Evolutionary conservation across 1,139 yeast species (phyloP).

Genomic region (Yamadazyma epiphylla): DNA sequence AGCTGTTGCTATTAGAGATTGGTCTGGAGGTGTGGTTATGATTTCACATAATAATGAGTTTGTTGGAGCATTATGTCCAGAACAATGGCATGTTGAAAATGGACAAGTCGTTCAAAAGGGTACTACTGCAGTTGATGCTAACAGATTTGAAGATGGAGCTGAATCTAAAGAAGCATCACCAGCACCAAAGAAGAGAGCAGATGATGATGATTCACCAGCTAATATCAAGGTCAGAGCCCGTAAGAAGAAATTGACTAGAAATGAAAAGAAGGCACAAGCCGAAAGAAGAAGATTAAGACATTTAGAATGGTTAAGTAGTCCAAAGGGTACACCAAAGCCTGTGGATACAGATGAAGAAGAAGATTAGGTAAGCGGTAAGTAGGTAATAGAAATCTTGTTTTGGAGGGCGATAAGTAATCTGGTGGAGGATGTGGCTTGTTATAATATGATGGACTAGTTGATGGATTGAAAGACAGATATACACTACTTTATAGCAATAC

Average conservation of each 20-base stretch:
- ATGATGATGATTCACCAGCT: slow-evolving; percentile 89
- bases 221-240: slow-evolving; percentile 87
- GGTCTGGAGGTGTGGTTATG: slow-evolving; percentile 98
- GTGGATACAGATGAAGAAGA: slow-evolving; percentile 90
- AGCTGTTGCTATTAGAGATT: slow-evolving; percentile 95
- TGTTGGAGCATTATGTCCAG: slow-evolving; percentile 96
- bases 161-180: slow-evolving; percentile 18
- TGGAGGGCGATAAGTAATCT: no score
- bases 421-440: no score
- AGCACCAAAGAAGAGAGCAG: slow-evolving; percentile 45
- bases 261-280: slow-evolving; percentile 86
- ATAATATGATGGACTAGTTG: no score
- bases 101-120: slow-evolving; percentile 88
- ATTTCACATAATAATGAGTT: slow-evolving; percentile 97
- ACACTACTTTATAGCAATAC: no score
- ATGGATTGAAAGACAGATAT: no score
- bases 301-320: slow-evolving; percentile 90
- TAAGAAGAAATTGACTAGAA: slow-evolving; percentile 97
- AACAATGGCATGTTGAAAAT: slow-evolving; percentile 95
- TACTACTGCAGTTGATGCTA: slow-evolving; percentile 65
- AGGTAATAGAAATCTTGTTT: no score
- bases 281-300: slow-evolving; percentile 94
- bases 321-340: slow-evolving; percentile 97
- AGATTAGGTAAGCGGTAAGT: no score
- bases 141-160: slow-evolving; percentile 75